phyloP scores from a whole-genome alignment of 2,329 filamentous ascomycete genomes.

The Cladosporium sp. region DNA sequence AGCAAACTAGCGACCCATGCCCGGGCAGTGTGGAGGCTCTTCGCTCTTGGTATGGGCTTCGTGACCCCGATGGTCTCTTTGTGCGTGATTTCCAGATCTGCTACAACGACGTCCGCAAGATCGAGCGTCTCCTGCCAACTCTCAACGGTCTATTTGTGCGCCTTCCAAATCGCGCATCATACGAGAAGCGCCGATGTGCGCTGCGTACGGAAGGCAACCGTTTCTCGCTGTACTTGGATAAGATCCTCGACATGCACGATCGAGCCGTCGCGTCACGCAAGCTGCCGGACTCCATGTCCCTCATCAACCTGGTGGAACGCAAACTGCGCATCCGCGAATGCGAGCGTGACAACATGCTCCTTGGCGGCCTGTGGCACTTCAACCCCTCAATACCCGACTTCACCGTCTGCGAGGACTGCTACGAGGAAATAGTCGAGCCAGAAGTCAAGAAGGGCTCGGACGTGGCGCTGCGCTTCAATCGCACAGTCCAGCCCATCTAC shows the following conservation, averaged over 20 bases:
- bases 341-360: slow-evolving; percentile 56
- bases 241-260: slow-evolving; percentile 52
- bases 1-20: slow-evolving; percentile 55
- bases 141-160: slow-evolving; percentile 62
- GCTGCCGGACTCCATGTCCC: slow-evolving; percentile 52
- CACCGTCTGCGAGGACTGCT: slow-evolving; percentile 82
- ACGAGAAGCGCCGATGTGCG: slow-evolving; percentile 59
- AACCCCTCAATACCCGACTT: slow-evolving; percentile 68
- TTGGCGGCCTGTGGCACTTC: slow-evolving; percentile 69
- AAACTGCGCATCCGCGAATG: slow-evolving; percentile 61
- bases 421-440: slow-evolving; percentile 72
- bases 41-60: slow-evolving; percentile 71
- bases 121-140: slow-evolving; percentile 70
- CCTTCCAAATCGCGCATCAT: slow-evolving; percentile 42
- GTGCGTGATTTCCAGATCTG: slow-evolving; percentile 74
- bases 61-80: slow-evolving; percentile 62
- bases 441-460: slow-evolving; percentile 51
- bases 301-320: slow-evolving; percentile 61
- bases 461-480: slow-evolving; percentile 63
- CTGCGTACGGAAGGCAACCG: slow-evolving; percentile 60
- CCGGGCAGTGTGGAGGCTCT: slow-evolving; percentile 52
- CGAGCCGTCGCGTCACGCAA: slow-evolving; percentile 34
- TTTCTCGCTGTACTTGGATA: slow-evolving; percentile 54
- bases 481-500: slow-evolving; percentile 54
- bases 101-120: slow-evolving; percentile 64